phyloP scores from a whole-genome alignment of 441 rosid species.

The Breynia disticha region DNA sequence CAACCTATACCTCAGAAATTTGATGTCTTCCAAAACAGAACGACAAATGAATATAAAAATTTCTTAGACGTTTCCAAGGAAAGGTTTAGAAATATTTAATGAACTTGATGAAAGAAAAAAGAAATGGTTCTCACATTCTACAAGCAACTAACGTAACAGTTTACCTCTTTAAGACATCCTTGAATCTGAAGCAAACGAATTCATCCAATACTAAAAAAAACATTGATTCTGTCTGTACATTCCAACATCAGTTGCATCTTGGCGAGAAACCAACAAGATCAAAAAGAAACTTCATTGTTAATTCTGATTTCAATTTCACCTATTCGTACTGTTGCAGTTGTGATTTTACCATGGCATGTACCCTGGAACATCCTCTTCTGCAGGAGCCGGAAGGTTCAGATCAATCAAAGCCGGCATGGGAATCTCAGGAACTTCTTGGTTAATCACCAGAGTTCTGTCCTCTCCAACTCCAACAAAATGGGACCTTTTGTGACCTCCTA shows the following conservation, averaged over 20 bases:
- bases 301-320: conserved; percentile 5
- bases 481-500: conserved; percentile 93
- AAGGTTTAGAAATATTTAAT: neutral
- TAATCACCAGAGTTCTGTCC: conserved; percentile 43
- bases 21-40: conserved; percentile 9
- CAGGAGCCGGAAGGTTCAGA: conserved; percentile 61
- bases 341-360: conserved; percentile 26
- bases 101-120: neutral
- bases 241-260: conserved; percentile 15
- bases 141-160: conserved; percentile 17
- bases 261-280: conserved; percentile 9
- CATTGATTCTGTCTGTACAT: conserved; percentile 27
- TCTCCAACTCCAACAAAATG: conserved; percentile 55
- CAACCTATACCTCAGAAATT: neutral
- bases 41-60: conserved; percentile 4
- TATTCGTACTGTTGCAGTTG: conserved; percentile 6
- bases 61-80: conserved; percentile 1
- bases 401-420: conserved; percentile 40
- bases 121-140: conserved; percentile 15
- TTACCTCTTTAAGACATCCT: conserved; percentile 23
- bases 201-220: neutral
- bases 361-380: conserved; percentile 35
- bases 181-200: conserved; percentile 26
- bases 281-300: neutral
- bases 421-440: conserved; percentile 29